These are phyloP conservation scores for Vitis cinerea DNA, from an alignment of 164 flowering plant genomes.

Conservation along the genomic window DNA sequence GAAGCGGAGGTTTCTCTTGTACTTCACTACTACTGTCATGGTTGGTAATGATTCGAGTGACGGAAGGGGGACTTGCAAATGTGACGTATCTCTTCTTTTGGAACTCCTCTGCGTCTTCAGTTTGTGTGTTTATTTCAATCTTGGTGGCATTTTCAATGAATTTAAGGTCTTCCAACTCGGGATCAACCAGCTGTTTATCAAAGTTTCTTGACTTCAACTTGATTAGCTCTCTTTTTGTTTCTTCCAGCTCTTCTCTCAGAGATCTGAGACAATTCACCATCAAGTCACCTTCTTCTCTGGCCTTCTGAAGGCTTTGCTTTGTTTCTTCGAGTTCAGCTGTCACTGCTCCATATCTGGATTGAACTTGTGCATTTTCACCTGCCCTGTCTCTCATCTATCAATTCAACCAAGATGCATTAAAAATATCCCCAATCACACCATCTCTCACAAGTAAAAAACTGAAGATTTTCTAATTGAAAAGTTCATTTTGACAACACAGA, in stretches of 20 bases:
- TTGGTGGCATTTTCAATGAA: slow-evolving; percentile 29
- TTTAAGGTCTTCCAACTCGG: slow-evolving; percentile 45
- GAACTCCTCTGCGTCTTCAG: slow-evolving; percentile 3
- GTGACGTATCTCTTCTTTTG: slow-evolving; percentile 42
- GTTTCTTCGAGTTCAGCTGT: slow-evolving; percentile 44
- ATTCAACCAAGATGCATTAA: too few species aligned
- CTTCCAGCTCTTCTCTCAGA: slow-evolving; percentile 40
- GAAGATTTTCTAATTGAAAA: not conserved
- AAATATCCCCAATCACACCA: not conserved
- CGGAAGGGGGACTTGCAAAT: slow-evolving; percentile 60
- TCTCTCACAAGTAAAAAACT: not conserved
- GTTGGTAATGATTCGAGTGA: slow-evolving; percentile 35
- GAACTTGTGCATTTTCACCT: slow-evolving; percentile 5
- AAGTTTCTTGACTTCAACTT: slow-evolving; percentile 21
- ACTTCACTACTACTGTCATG: slow-evolving; percentile 16
- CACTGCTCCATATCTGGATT: slow-evolving; percentile 20
- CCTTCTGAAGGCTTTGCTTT: slow-evolving; percentile 38
- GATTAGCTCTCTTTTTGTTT: slow-evolving; percentile 35
- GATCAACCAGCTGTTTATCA: slow-evolving; percentile 12
- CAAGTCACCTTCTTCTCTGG: slow-evolving; percentile 31
- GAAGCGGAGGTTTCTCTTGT: slow-evolving; percentile 21
- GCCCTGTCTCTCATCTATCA: slow-evolving; percentile 16
- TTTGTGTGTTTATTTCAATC: not conserved
- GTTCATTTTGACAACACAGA: too few species aligned
- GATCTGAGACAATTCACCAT: slow-evolving; percentile 28